These are phyloP conservation scores for Pyrrhoderma lamaoense DNA, from an alignment of 1,284 basidiomycete species.

Conservation along the genomic window DNA sequence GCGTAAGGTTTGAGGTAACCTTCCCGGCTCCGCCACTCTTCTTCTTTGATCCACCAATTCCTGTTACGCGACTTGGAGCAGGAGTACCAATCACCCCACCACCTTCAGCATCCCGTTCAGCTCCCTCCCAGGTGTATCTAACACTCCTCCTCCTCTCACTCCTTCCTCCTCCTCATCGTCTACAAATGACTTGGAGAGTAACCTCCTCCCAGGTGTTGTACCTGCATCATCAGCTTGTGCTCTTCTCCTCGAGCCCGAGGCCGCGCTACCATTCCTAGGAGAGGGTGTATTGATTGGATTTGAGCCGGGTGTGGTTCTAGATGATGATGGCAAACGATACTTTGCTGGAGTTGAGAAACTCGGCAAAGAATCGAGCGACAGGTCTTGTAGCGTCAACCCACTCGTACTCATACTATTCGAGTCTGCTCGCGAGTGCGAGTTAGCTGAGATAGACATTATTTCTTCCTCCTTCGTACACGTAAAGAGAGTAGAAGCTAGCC, in stretches of 20 bases:
- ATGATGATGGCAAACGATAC: conserved; percentile 43
- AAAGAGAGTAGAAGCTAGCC: too few relatives aligned
- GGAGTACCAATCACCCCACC: conserved; percentile 36
- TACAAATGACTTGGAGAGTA: conserved; percentile 24
- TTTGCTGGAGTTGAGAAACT: conserved; percentile 51
- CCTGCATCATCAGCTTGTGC: conserved; percentile 23
- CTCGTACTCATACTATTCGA: too few relatives aligned
- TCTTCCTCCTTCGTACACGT: too few relatives aligned
- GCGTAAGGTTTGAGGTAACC: conserved; percentile 59
- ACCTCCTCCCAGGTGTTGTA: conserved; percentile 27
- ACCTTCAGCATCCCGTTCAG: conserved; percentile 36
- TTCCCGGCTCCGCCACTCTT: conserved; percentile 43
- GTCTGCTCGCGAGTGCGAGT: too few relatives aligned
- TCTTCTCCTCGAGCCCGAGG: conserved; percentile 24
- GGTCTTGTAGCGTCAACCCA: conserved; percentile 43
- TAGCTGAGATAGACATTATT: too few relatives aligned
- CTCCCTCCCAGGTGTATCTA: conserved; percentile 48
- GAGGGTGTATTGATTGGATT: conserved; percentile 48
- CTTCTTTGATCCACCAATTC: conserved; percentile 25
- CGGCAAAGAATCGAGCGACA: conserved; percentile 55
- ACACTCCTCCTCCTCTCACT: conserved; percentile 34
- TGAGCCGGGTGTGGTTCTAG: conserved; percentile 49
- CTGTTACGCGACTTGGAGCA: conserved; percentile 34
- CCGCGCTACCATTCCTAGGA: conserved; percentile 29
- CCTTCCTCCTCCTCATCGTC: conserved; percentile 35